Evolutionary conservation across 2,329 filamentous ascomycete species (phyloP).

Genomic region (Xylaria sp.): DNA sequence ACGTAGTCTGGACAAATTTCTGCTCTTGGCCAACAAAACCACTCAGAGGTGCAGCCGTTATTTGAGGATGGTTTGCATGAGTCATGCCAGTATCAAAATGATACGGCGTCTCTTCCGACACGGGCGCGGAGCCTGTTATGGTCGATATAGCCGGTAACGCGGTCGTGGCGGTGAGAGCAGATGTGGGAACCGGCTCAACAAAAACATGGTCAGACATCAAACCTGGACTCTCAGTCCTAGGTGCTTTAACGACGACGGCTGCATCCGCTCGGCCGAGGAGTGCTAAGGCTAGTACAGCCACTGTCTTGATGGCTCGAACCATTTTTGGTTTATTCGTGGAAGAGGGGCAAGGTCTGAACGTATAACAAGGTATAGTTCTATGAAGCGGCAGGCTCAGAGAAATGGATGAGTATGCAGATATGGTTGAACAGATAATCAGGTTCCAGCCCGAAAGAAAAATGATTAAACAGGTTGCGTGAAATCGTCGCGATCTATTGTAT

Average conservation of each 20-base stretch:
- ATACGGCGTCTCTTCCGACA: background rate
- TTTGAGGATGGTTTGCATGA: background rate
- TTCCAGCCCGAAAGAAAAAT: conserved; percentile 4
- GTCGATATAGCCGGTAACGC: background rate
- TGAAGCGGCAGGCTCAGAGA: background rate
- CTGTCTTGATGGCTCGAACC: conserved; percentile 22
- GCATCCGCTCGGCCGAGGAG: conserved; percentile 17
- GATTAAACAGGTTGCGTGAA: background rate
- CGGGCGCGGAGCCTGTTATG: background rate
- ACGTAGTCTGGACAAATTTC: conserved; percentile 54
- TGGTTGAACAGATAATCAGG: background rate
- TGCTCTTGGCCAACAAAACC: background rate
- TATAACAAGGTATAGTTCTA: background rate
- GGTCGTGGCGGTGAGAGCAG: background rate
- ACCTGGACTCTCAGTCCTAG: conserved; percentile 15
- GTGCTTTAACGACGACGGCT: conserved; percentile 20
- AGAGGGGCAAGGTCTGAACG: background rate
- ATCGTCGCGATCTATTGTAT: background rate
- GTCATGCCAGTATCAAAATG: background rate
- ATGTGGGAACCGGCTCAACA: background rate
- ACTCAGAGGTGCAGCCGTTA: background rate
- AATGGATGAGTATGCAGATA: no score
- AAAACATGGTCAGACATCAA: background rate
- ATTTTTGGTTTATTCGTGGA: background rate
- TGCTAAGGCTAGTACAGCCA: conserved; percentile 3